Evolutionary conservation across 2,329 filamentous ascomycete genomes (phyloP).

Genomic region (Colletotrichum agaves): DNA sequence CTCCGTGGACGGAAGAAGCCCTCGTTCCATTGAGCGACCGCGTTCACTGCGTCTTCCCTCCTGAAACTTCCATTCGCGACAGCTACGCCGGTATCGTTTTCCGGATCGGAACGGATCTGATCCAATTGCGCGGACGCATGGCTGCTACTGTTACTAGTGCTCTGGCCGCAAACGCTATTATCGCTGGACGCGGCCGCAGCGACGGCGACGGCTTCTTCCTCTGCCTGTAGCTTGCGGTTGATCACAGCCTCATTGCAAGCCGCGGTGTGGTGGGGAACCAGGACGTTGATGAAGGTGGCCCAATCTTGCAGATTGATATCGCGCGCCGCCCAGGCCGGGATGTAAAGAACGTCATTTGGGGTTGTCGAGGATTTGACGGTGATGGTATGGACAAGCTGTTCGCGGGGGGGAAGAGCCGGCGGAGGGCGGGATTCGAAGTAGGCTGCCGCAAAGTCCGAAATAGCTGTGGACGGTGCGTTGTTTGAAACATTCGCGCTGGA

Average conservation of each 20-base stretch:
- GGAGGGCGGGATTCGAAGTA: slow-evolving; percentile 61
- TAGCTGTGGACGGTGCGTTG: slow-evolving; percentile 23
- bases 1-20: slow-evolving; percentile 65
- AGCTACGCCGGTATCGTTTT: slow-evolving; percentile 46
- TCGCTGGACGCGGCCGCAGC: slow-evolving; percentile 33
- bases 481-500: slow-evolving; percentile 1
- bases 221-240: slow-evolving; percentile 60
- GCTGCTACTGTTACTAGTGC: slow-evolving; percentile 42
- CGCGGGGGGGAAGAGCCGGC: slow-evolving; percentile 31
- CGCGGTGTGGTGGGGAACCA: slow-evolving; percentile 61
- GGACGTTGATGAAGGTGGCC: slow-evolving; percentile 67
- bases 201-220: slow-evolving; percentile 45
- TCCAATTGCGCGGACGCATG: slow-evolving; percentile 56
- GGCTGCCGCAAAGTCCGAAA: slow-evolving; percentile 48
- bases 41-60: slow-evolving; percentile 42
- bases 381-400: slow-evolving; percentile 48
- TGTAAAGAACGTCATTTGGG: slow-evolving; percentile 58
- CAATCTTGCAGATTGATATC: slow-evolving; percentile 65
- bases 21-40: slow-evolving; percentile 65
- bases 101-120: slow-evolving; percentile 45
- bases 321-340: slow-evolving; percentile 49
- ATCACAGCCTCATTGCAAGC: slow-evolving; percentile 58
- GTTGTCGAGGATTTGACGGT: slow-evolving; percentile 48
- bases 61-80: background rate
- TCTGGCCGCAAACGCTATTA: slow-evolving; percentile 37